A percentile compares a stretch with the other conserved stretches of the same genome.
Conservation (phyloP, 176 grass and related monocot genomes). For the sorghum (Sorghum bicolor) region DNA sequence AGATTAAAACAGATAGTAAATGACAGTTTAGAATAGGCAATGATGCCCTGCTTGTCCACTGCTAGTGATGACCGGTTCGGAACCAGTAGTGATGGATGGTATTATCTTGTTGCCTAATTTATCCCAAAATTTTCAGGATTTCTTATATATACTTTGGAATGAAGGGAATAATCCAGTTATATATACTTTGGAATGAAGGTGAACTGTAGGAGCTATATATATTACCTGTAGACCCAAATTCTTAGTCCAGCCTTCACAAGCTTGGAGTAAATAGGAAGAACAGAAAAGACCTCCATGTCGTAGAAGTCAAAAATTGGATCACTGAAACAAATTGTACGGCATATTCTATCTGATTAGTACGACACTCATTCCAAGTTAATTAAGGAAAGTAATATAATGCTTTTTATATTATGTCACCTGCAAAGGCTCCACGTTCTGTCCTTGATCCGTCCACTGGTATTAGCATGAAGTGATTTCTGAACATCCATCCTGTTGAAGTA, state of each 20-base stretch:
- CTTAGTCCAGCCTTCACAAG: conserved; percentile 74
- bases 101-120: neutral
- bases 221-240: conserved; percentile 87
- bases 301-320: conserved; percentile 59
- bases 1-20: no score
- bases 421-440: conserved; percentile 64
- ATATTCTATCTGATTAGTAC: neutral
- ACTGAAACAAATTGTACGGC: conserved; percentile 40
- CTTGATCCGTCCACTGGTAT: conserved; percentile 49
- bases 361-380: neutral
- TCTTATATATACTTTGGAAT: neutral
- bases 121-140: neutral
- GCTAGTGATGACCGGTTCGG: neutral
- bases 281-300: conserved; percentile 49
- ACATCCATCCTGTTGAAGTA: conserved; percentile 82
- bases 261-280: conserved; percentile 80
- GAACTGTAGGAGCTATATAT: conserved; percentile 5
- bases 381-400: neutral
- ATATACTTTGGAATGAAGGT: neutral
- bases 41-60: neutral
- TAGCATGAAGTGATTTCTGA: conserved; percentile 66
- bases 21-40: neutral
- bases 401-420: conserved; percentile 43
- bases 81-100: neutral
- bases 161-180: neutral